These are phyloP conservation scores for Pseudopithomyces maydicus DNA, from an alignment of 2,329 filamentous ascomycete species.

Conservation along the genomic window DNA sequence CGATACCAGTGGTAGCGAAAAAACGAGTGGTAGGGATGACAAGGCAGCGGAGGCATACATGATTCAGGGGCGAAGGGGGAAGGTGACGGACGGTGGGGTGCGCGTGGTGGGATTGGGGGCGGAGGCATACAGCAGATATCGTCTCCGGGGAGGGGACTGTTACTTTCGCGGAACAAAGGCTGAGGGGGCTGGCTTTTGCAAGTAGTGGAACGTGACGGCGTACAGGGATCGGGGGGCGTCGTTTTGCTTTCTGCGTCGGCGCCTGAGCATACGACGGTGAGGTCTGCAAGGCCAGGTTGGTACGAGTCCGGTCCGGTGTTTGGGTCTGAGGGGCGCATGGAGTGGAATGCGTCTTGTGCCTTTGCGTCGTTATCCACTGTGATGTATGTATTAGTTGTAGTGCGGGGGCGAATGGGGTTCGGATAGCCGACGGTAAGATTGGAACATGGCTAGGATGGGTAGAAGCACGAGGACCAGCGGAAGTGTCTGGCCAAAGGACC, in stretches of 20 bases:
- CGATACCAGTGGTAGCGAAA: neutral
- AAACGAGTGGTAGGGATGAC: slow-evolving; percentile 18
- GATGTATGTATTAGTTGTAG: neutral
- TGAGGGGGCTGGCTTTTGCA: slow-evolving; percentile 14
- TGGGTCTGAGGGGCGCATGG: neutral
- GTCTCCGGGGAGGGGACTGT: neutral
- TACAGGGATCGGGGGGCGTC: slow-evolving; percentile 2
- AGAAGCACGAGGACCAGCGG: slow-evolving; percentile 29
- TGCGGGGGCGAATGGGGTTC: neutral
- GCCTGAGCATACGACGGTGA: neutral
- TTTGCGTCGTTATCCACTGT: slow-evolving; percentile 28
- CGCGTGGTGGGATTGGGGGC: neutral
- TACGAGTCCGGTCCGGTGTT: neutral
- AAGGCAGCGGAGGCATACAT: slow-evolving; percentile 7
- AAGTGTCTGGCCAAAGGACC: slow-evolving; percentile 33
- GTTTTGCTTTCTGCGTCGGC: neutral
- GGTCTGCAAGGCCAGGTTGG: no score
- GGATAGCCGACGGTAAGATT: slow-evolving; percentile 20
- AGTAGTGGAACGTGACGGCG: slow-evolving; percentile 11
- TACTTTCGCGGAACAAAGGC: neutral
- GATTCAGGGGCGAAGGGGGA: neutral
- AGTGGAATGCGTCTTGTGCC: slow-evolving; percentile 9
- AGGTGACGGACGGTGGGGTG: neutral
- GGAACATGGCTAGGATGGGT: slow-evolving; percentile 27
- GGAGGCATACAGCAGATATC: neutral